Base-by-base conservation (phyloP, 2,329 filamentous ascomycete species). In the Hymenoscyphus albidus region DNA sequence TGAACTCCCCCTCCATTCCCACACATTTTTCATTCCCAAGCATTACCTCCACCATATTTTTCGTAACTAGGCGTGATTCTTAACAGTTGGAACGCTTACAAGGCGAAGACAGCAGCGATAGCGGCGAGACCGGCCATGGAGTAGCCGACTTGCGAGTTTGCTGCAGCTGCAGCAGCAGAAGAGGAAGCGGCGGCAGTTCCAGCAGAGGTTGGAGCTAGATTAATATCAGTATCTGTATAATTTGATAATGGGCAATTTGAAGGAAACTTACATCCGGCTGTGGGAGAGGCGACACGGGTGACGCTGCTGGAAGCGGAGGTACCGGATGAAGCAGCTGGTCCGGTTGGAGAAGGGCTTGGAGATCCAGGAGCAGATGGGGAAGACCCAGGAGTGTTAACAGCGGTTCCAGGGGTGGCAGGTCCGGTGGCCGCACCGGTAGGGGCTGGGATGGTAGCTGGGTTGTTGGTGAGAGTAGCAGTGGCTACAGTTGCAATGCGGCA, bases 41-140 rank as follows among this genome's bases (percentile, higher is more conserved):
- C 2, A n/a, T 10, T 22, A 22, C 1, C 44, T n/a, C 22, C 18
- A 27, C 44, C 44, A 51, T 22, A 51, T 16, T 51, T 16, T 51
- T 51, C 44, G 44, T 51, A 13, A 51, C n/a, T 9, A 27, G 16
- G 16, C n/a, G 22, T 51, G n/a, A 51, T 12, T 51, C 12, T 51
- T 22, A 10, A 22, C 2, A 57, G 16, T n/a, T 38, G 22, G 42
- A 57, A 16, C 18, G 14, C 44, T 54, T 67, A 69, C 59, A 69
- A 63, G 18, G 64, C 62, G 42, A 69, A 22, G 18, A 67, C 32
- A 35, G 65, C 67, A 22, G 62, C 61, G 32, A 69, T 67, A 7
- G 62, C 12, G 16, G 61, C 67, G 14, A 66, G 3, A 58, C 67
- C 67, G 9, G 61, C 59, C 4, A 62, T 18, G 12, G 63, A 64